Conservation (phyloP, 2,329 filamentous ascomycete genomes). For the Purpureocillium lavendulum region DNA sequence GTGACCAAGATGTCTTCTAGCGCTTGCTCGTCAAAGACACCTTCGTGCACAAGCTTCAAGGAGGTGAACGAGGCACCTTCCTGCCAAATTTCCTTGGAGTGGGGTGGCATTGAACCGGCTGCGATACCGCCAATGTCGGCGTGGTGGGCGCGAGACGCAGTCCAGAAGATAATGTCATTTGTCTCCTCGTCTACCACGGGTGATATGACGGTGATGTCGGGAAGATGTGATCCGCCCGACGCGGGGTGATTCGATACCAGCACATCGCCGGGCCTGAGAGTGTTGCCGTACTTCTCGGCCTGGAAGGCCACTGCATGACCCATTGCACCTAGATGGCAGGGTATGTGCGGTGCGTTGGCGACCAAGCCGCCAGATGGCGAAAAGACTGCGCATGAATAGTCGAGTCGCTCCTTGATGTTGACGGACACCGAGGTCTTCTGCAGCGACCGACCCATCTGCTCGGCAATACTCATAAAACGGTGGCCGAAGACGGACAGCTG, state of each 20-base stretch:
- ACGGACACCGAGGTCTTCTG: slow-evolving; percentile 72
- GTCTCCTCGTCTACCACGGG: slow-evolving; percentile 27
- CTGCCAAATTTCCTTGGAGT: slow-evolving; percentile 56
- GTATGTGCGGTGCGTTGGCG: slow-evolving; percentile 68
- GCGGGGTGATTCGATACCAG: slow-evolving; percentile 25
- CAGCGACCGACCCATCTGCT: slow-evolving; percentile 72
- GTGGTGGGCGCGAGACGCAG: slow-evolving; percentile 52
- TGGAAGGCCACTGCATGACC: slow-evolving; percentile 59
- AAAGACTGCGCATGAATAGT: slow-evolving; percentile 78
- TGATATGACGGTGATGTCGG: slow-evolving; percentile 28
- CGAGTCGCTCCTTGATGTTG: slow-evolving; percentile 73
- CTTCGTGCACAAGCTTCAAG: slow-evolving; percentile 66
- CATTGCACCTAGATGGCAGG: slow-evolving; percentile 71
- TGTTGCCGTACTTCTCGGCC: slow-evolving; percentile 51
- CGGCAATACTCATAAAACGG: slow-evolving; percentile 76
- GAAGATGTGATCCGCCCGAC: slow-evolving; percentile 28
- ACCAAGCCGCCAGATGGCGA: slow-evolving; percentile 65
- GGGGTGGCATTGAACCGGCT: slow-evolving; percentile 75
- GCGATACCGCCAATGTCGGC: slow-evolving; percentile 63
- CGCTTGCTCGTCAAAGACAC: slow-evolving; percentile 68
- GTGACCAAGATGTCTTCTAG: slow-evolving; percentile 64
- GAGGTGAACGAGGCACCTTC: slow-evolving; percentile 58
- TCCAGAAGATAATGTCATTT: slow-evolving; percentile 31
- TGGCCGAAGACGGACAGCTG: slow-evolving; percentile 71
- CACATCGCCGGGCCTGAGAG: slow-evolving; percentile 25